Base-by-base conservation (phyloP, 1,284 basidiomycete genomes). In the Melanopsichium pennsylvanicum region DNA sequence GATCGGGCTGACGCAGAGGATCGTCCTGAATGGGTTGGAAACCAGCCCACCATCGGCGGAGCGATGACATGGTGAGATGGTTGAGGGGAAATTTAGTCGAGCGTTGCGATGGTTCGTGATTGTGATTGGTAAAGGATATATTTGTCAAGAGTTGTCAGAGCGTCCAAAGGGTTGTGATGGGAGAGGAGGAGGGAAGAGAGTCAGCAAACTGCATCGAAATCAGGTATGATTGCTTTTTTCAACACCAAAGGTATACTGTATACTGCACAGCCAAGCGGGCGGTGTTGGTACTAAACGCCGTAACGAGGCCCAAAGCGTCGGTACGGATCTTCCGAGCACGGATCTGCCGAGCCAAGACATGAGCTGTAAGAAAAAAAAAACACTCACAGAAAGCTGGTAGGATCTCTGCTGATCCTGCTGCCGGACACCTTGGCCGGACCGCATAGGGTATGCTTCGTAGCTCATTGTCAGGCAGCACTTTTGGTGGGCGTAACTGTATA, bases 11-110 rank as follows among this genome's bases (percentile, higher is more conserved):
- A 8, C 50, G 43, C 34, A 63, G 27, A 2, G 66, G 66, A 31
- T 69, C 66, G 38, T 69, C 55, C 66, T 69, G 59, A 0, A 51
- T 33, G 10, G 48, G 60, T 43, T 46, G 52, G 5, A 52, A 56
- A 6, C 47, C 59, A 26, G 21, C 41, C 22, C 26, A 55, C 59
- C 59, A 62, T 22, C 59, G 51, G 6, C 46, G 51, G 11, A 62
- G 19, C 5, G 42, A 55, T 16, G 59, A 55, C 59, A 62, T 62
- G 26, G 3, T 16, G 32, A 33, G 35, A 16, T 36, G 27, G 27
- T 22, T 34, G 38, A 25, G 16, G n/a, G n/a, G 39, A 25, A 5
- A 33, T 29, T 27, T 27, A 7, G 27, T 29, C 7, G 13, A 13
- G 13, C 27, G n/a, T 25, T 21, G 33, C 21, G 15, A 26, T n/a